phyloP scores from a whole-genome alignment of 2,329 filamentous ascomycete genomes.

The Thelonectria discophora region DNA sequence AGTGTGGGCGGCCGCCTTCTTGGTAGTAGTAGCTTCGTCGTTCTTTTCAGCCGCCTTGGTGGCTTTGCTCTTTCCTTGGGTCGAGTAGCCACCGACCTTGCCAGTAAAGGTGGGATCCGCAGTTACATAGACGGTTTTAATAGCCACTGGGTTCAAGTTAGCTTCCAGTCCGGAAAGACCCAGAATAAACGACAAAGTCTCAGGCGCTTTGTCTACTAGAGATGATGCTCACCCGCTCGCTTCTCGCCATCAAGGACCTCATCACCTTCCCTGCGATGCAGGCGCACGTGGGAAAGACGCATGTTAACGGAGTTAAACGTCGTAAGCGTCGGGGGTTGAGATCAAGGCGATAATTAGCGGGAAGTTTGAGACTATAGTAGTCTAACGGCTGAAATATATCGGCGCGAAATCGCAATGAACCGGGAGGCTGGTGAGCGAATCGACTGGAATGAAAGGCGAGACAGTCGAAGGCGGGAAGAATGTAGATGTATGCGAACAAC shows the following conservation, averaged over 20 bases:
- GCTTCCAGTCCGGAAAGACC: slow-evolving; percentile 27
- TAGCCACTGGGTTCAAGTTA: slow-evolving; percentile 39
- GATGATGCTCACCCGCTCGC: slow-evolving; percentile 17
- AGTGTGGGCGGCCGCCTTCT: slow-evolving; percentile 14
- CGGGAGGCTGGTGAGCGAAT: slow-evolving; percentile 32
- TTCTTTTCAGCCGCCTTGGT: slow-evolving; percentile 26
- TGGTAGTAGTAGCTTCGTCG: neutral
- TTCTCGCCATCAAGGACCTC: neutral
- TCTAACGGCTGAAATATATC: slow-evolving; percentile 28
- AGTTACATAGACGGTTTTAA: slow-evolving; percentile 54
- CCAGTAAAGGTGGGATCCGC: slow-evolving; percentile 53
- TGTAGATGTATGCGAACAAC: slow-evolving; percentile 38
- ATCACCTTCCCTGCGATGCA: slow-evolving; percentile 37
- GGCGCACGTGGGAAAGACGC: slow-evolving; percentile 42
- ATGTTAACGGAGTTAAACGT: slow-evolving; percentile 36
- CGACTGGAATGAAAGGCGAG: slow-evolving; percentile 43
- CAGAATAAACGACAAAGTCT: slow-evolving; percentile 20
- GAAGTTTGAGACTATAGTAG: neutral
- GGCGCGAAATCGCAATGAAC: slow-evolving; percentile 21
- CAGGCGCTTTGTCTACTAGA: neutral
- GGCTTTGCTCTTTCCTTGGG: slow-evolving; percentile 38
- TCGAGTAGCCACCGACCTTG: slow-evolving; percentile 55
- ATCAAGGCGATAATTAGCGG: slow-evolving; percentile 1
- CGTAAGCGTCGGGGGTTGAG: neutral
- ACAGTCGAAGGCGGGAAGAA: slow-evolving; percentile 41